Evolutionary conservation across 306 rosid species (phyloP).

Genomic region (Dryas octopetala): DNA sequence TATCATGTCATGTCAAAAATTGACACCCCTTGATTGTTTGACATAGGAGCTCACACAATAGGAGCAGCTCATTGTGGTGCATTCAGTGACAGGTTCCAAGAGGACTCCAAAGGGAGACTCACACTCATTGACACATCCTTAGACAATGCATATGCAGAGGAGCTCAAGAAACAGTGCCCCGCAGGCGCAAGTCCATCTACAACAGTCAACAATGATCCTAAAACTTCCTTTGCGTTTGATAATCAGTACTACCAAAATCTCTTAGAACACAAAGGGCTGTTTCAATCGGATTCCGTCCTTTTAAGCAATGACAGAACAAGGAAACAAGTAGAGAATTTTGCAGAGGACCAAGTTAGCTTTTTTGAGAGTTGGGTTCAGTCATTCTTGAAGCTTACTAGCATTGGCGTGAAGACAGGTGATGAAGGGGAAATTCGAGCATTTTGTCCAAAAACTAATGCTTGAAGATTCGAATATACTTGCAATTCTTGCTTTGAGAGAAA

Average conservation of each 20-base stretch:
- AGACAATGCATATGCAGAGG: slow-evolving; percentile 56
- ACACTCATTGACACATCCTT: slow-evolving; percentile 55
- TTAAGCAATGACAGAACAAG: slow-evolving; percentile 44
- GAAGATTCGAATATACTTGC: slow-evolving; percentile 1
- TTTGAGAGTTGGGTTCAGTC: slow-evolving; percentile 62
- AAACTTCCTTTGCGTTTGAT: slow-evolving; percentile 62
- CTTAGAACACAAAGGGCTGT: slow-evolving; percentile 53
- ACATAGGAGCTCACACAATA: slow-evolving; percentile 78
- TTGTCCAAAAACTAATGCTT: slow-evolving; percentile 51
- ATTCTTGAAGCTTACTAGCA: slow-evolving; percentile 60
- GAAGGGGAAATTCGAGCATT: slow-evolving; percentile 67
- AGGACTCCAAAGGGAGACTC: slow-evolving; percentile 54
- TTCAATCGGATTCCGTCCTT: slow-evolving; percentile 79
- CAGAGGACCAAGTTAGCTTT: slow-evolving; percentile 59
- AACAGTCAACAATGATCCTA: slow-evolving; percentile 68
- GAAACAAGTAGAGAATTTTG: slow-evolving; percentile 48
- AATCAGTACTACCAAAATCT: slow-evolving; percentile 69
- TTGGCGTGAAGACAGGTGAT: slow-evolving; percentile 60
- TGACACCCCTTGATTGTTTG: neutral
- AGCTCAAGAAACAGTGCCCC: slow-evolving; percentile 58
- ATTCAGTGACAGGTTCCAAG: slow-evolving; percentile 60
- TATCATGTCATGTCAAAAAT: no score
- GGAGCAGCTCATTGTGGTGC: slow-evolving; percentile 77
- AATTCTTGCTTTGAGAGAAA: neutral
- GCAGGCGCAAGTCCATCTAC: slow-evolving; percentile 34